Percentiles rank a stretch among this genome's conserved stretches.
phyloP scores from a whole-genome alignment of 306 rosid genomes.

The Lablab purpureus region DNA sequence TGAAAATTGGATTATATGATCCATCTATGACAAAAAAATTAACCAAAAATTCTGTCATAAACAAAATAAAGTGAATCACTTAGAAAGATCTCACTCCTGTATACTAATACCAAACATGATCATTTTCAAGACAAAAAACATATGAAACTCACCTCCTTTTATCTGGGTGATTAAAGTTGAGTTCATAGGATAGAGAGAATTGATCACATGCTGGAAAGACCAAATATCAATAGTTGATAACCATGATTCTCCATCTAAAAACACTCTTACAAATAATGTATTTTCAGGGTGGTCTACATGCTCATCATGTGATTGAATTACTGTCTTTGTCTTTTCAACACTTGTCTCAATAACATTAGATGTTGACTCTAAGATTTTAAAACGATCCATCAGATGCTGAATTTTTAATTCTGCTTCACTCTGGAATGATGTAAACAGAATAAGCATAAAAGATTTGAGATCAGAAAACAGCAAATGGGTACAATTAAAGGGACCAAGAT shows the following conservation, averaged over 20 bases:
- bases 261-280: constrained; percentile 56
- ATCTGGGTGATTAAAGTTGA: constrained; percentile 51
- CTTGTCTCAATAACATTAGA: constrained; percentile 37
- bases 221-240: constrained; percentile 54
- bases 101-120: constrained; percentile 56
- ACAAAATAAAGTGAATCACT: constrained; percentile 14
- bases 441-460: not conserved
- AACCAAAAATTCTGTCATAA: not conserved
- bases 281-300: constrained; percentile 55
- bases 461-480: not conserved
- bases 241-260: constrained; percentile 60
- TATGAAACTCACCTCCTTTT: constrained; percentile 64
- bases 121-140: constrained; percentile 52
- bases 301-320: constrained; percentile 44
- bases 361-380: constrained; percentile 45
- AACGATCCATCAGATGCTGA: constrained; percentile 54
- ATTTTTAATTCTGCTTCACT: constrained; percentile 59
- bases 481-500: not conserved
- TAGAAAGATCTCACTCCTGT: constrained; percentile 49
- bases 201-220: constrained; percentile 54
- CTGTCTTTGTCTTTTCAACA: constrained; percentile 42
- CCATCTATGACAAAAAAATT: constrained; percentile 53
- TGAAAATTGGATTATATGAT: constrained; percentile 51
- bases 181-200: constrained; percentile 55
- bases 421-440: constrained; percentile 48